Base-by-base conservation (phyloP, 495 filamentous ascomycete genomes). In the Cercophora scortea region DNA sequence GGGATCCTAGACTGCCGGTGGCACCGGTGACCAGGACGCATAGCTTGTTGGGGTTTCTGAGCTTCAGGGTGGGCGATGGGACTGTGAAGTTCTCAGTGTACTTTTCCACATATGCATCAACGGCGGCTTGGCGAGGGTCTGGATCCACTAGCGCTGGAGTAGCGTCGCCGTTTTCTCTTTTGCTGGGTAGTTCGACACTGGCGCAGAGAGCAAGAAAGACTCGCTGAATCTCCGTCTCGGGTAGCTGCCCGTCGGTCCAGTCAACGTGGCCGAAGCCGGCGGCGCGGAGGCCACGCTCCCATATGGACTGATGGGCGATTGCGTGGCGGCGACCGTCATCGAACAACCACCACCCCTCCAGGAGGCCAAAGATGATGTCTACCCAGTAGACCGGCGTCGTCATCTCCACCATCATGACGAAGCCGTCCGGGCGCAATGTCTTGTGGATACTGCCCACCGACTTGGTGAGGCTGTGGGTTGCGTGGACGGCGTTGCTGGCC, bases 301-400 rank as follows among this genome's bases (percentile, higher is more conserved):
- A 79, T 4, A 47, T 49, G 1, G 53, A 39, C 17, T 64, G 56
- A 12, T 62, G 54, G 6, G 67, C 64, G 12, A 81, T 55, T 1
- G 75, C 73, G 55, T 81, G 71, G 2, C 46, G 56, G 0, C 75
- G 69, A 2, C 75, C 73, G 46, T 80, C 74, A 10, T 73, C 66
- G 13, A 74, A 74, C 12, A 73, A 59, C 78, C 78, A 80, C 79
- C 79, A 82, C 6, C 78, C 77, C 16, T 77, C 71, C 0, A 80
- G 65, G 6, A 76, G 56, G 2, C 77, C 77, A 50, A 74, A 79
- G 12, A 75, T 63, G 25, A 82, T 49, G 48, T 82, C 76, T 9
- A 75, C 61, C 59, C 70, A 77, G 51, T 65, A 65, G 0, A 60
- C 54, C 2, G 51, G 55, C 25, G 55, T 59, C 6, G 73, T 74